Percentiles rank a stretch among this genome's conserved stretches.
These are phyloP conservation scores for Botrytis galanthina DNA, from an alignment of 2,329 filamentous ascomycete genomes.

Conservation along the genomic window DNA sequence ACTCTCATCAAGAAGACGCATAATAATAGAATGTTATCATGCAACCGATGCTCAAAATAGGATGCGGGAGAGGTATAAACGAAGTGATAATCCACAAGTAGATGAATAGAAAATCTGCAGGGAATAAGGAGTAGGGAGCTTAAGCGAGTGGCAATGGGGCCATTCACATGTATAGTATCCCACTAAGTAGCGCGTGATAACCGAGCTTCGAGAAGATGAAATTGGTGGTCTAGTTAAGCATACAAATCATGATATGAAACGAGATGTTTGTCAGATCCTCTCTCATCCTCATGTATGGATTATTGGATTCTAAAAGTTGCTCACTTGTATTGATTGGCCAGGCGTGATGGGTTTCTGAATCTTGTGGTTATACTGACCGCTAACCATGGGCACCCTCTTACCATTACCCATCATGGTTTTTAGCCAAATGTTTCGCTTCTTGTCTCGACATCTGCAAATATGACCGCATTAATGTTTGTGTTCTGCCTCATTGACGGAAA, in stretches of 20 bases:
- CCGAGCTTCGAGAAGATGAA: background rate
- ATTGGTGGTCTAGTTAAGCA: background rate
- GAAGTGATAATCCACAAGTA: background rate
- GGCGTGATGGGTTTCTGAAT: too few relatives aligned
- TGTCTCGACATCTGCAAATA: too few relatives aligned
- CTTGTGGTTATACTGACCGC: too few relatives aligned
- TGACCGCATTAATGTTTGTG: accelerated
- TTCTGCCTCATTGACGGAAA: too few relatives aligned
- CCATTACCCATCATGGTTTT: accelerated
- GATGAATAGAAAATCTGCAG: background rate
- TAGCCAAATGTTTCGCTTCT: too few relatives aligned
- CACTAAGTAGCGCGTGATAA: background rate
- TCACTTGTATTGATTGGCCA: background rate
- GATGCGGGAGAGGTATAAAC: background rate
- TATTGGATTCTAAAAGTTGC: background rate
- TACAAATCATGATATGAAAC: background rate
- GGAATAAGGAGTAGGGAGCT: background rate
- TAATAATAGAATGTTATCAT: accelerated
- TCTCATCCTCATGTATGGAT: background rate
- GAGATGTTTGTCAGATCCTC: background rate
- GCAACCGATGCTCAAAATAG: background rate
- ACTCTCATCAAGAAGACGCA: background rate
- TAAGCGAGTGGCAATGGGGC: background rate
- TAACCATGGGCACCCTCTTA: too few relatives aligned
- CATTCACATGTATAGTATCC: background rate